Evolutionary conservation across 2,329 filamentous ascomycete species (phyloP).

Genomic region (Stemphylium vesicarium): DNA sequence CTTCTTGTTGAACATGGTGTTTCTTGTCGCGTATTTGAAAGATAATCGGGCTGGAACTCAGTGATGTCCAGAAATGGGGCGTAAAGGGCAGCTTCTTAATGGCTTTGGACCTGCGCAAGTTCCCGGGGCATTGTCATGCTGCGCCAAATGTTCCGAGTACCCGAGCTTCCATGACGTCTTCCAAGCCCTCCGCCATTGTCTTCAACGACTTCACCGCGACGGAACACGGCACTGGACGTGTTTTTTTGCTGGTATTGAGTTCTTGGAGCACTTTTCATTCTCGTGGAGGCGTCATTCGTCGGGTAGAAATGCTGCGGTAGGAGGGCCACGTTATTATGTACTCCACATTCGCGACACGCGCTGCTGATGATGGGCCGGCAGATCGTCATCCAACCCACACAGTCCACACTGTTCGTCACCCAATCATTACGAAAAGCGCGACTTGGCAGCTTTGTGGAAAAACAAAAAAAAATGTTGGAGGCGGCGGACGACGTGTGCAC

Average conservation of each 20-base stretch:
- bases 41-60: too few relatives aligned
- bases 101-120: neutral
- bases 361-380: neutral
- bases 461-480: too few relatives aligned
- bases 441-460: too few relatives aligned
- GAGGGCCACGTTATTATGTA: neutral
- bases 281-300: neutral
- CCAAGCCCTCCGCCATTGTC: neutral
- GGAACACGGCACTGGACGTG: neutral
- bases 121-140: neutral
- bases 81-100: neutral
- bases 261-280: neutral
- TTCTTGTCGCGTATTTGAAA: neutral
- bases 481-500: neutral
- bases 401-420: neutral
- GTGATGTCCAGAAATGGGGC: too few relatives aligned
- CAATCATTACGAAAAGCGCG: too few relatives aligned
- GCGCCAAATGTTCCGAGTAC: neutral
- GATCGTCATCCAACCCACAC: neutral
- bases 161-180: neutral
- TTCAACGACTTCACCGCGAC: neutral
- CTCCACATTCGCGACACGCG: neutral
- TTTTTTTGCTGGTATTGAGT: neutral
- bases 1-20: conserved; percentile 24
- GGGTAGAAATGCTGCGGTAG: neutral